Conservation (phyloP, 768 basidiomycete species). For the Tubosaeta sp. region DNA sequence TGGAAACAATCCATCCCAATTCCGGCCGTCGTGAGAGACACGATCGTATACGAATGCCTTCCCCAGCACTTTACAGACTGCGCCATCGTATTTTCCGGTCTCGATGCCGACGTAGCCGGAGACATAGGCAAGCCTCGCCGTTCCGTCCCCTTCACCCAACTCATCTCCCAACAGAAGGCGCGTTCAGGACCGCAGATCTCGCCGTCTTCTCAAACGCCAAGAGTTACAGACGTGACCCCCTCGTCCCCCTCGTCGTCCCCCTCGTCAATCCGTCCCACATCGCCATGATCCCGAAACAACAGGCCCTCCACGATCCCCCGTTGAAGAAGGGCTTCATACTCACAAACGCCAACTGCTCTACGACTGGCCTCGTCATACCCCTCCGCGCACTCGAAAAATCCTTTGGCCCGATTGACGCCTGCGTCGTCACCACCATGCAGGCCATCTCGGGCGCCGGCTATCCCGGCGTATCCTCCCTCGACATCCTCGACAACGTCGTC, state of each 20-base stretch:
- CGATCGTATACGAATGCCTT: constrained; percentile 67
- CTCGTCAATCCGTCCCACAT: constrained; percentile 90
- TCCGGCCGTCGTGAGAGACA: constrained; percentile 54
- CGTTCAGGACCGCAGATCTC: constrained; percentile 83
- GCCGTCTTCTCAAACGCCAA: constrained; percentile 97
- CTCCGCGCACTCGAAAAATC: constrained; percentile 83
- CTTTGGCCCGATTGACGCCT: constrained; percentile 91
- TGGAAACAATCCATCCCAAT: constrained; percentile 90
- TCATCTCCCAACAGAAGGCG: constrained; percentile 53
- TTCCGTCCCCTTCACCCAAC: neutral
- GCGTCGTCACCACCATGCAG: constrained; percentile 94
- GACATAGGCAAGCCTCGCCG: constrained; percentile 68
- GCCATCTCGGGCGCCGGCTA: constrained; percentile 98
- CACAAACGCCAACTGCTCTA: constrained; percentile 98
- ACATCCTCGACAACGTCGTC: constrained; percentile 94
- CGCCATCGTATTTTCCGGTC: constrained; percentile 87
- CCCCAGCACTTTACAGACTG: constrained; percentile 78
- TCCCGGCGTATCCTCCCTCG: constrained; percentile 84
- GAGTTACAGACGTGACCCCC: constrained; percentile 88
- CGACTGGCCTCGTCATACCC: constrained; percentile 90
- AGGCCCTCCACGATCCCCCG: constrained; percentile 56
- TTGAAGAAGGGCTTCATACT: constrained; percentile 89
- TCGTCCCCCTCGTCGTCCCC: constrained; percentile 93
- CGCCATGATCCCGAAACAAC: constrained; percentile 81
- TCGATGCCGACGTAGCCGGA: constrained; percentile 92